Evolutionary conservation across 495 filamentous ascomycete genomes (phyloP), one percentile per base, ranked within the genome.

Genomic region (Umbilicaria muhlenbergii): DNA sequence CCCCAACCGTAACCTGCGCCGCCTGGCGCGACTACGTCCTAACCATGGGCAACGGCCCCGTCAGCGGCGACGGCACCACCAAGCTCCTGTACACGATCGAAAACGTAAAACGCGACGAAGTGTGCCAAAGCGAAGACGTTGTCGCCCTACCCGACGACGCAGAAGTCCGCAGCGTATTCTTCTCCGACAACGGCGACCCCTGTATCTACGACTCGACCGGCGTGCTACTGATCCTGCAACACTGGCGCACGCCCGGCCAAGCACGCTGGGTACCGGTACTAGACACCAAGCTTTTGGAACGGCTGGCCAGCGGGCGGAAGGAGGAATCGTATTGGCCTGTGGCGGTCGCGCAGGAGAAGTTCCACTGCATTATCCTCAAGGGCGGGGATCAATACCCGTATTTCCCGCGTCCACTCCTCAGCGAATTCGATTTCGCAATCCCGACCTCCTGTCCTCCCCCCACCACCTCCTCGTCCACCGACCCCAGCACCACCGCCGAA

Each of bases 331-430:
- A 98, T 61, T 98, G 86, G 77, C 92, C 91, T 0, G 85, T 98
- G 31, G 91, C 89, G 10, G 88, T 95, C 2, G 86, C 87, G 13
- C 77, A 88, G 49, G 71, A 80, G 50, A 92, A 83, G 54, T 98
- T 98, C 61, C 88, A 96, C 65, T 96, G 92, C 62, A 94, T 96
- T 61, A 96, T 98, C 51, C 80, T 98, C 51, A 96, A 98, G 62
- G 91, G 91, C 43, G 82, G 80, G 11, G 92, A 98, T 53, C 71
- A 80, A 55, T 77, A 95, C 57, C 91, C 91, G 3, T 94, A 94
- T 67, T 96, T 95, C 65, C 91, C 91, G 0, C 80, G 86, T 5
- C 87, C 91, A 0, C 64, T 95, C 35, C 81, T 98, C 33, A 83
- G 76, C 46, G 91, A 98, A 60, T 96, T 96, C 54, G 86, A 89